These are phyloP conservation scores for Hagleromyces aurorensis DNA, from an alignment of 805 yeast species.

Conservation along the genomic window DNA sequence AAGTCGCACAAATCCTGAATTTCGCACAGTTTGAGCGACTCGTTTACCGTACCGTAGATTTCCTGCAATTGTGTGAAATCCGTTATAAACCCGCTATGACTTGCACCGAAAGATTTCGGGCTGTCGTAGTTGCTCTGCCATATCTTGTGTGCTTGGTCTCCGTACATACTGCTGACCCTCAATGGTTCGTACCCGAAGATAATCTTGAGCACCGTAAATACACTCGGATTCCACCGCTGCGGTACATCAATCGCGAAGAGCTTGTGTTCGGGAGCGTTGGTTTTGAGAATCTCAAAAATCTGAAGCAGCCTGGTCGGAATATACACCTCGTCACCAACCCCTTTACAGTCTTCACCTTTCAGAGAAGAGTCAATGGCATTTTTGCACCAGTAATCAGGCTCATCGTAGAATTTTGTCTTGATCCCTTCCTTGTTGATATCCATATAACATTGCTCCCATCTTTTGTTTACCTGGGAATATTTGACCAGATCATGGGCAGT, in stretches of 20 bases:
- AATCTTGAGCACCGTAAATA: slow-evolving; percentile 7
- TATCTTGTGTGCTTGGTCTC: slow-evolving; percentile 6
- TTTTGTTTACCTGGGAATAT: slow-evolving; percentile 4
- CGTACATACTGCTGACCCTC: slow-evolving; percentile 9
- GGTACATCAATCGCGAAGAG: slow-evolving; percentile 24
- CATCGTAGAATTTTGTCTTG: slow-evolving; percentile 7
- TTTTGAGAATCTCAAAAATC: slow-evolving; percentile 18
- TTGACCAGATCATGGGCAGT: slow-evolving; percentile 23
- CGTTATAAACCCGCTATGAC: slow-evolving; percentile 6
- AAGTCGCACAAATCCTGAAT: slow-evolving; percentile 17
- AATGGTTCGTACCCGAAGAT: slow-evolving; percentile 4
- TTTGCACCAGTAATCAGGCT: slow-evolving; percentile 23
- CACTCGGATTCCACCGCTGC: slow-evolving; percentile 12
- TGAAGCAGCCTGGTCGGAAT: slow-evolving; percentile 26
- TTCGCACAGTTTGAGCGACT: slow-evolving; percentile 12
- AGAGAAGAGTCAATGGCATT: slow-evolving; percentile 10
- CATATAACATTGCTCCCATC: slow-evolving; percentile 25
- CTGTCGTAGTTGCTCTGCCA: slow-evolving; percentile 2
- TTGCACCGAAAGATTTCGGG: neutral
- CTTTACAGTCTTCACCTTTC: slow-evolving; percentile 1
- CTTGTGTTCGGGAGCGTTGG: slow-evolving; percentile 21
- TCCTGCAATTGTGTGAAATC: slow-evolving; percentile 17
- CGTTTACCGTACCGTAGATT: slow-evolving; percentile 16
- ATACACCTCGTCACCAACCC: slow-evolving; percentile 6
- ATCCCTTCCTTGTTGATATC: slow-evolving; percentile 9